Conservation (phyloP, 2,329 filamentous ascomycete genomes). For the Pseudopithomyces maydicus region DNA sequence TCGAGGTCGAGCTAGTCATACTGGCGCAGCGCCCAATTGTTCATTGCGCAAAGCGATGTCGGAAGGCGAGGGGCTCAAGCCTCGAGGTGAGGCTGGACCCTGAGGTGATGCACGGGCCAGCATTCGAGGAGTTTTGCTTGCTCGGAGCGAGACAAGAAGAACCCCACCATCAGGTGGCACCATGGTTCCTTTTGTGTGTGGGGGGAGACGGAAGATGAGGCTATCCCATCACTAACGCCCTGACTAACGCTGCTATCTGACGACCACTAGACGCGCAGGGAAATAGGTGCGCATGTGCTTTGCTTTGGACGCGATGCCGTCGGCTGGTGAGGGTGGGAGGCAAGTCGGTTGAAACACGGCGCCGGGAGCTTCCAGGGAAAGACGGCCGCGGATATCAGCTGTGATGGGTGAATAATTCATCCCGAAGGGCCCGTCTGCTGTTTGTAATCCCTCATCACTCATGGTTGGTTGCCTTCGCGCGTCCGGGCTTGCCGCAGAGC, state of each 20-base stretch:
- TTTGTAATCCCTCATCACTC: constrained; percentile 1
- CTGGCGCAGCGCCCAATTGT: no score
- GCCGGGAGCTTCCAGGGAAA: background rate
- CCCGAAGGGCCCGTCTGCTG: constrained; percentile 1
- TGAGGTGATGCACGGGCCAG: background rate
- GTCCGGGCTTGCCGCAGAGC: constrained; percentile 9
- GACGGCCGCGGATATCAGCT: constrained; percentile 22
- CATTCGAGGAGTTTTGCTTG: constrained; percentile 7
- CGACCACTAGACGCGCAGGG: constrained; percentile 3
- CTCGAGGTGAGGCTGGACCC: background rate
- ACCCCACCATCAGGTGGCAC: constrained; percentile 12
- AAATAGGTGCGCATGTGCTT: background rate
- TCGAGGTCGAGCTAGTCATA: no score
- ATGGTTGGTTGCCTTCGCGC: constrained; percentile 1
- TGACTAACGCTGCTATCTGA: constrained; percentile 11
- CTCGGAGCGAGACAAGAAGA: background rate
- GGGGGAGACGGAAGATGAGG: constrained; percentile 10
- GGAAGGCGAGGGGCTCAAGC: background rate
- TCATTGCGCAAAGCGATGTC: constrained; percentile 6
- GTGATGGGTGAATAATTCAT: constrained; percentile 15
- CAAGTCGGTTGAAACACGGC: background rate
- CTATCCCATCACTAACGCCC: constrained; percentile 7
- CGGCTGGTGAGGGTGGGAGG: background rate
- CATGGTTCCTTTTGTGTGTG: constrained; percentile 14
- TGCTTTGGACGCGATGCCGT: background rate